Evolutionary conservation across 495 filamentous ascomycete species (phyloP), one percentile per base, ranked within the genome.

Genomic region (Thermochaetoides thermophila): DNA sequence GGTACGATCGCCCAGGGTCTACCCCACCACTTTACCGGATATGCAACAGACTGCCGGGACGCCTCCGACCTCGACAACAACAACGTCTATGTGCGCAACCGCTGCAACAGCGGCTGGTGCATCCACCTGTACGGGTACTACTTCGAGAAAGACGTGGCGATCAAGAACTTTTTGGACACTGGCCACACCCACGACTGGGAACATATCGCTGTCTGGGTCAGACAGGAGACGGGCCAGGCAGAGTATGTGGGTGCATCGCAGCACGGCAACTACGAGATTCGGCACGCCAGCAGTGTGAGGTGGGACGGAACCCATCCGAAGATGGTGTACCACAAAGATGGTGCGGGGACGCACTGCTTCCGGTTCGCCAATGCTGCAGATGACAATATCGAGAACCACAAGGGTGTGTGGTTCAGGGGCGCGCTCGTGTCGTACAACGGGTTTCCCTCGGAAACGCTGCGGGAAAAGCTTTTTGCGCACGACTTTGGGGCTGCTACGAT

Each of bases 171-270:
- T 22, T 4, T 48, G 11, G 53, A 57, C 23, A 24, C 21, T 3
- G 57, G 60, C 13, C 60, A 63, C 36, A 43, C 40, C 1, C 56
- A 64, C 48, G 61, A 64, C 46, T 64, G 61, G 60, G 61, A 64
- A 46, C 61, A 64, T 47, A 50, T 64, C 16, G 56, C 47, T 2
- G 61, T 64, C 12, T 64, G 59, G 50, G 53, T 54, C 1, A 39
- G 47, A 26, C 29, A 24, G 6, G 27, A 2, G 10, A 30, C 20
- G 11, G 47, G 46, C 14, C 34, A 27, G 34, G 21, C 53, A 14
- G 39, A 55, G 31, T 55, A 46, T 19, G 61, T 63, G 4, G 53
- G 39, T 3, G 56, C 41, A 1, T 59, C 54, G 34, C 50, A 53
- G 31, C 60, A 64, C 31, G 60, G 60, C 11, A 34, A 38, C 2